Evolutionary conservation across 306 rosid species (phyloP), one percentile per base, ranked within the genome.

Genomic region (Citrullus mucosospermus): DNA sequence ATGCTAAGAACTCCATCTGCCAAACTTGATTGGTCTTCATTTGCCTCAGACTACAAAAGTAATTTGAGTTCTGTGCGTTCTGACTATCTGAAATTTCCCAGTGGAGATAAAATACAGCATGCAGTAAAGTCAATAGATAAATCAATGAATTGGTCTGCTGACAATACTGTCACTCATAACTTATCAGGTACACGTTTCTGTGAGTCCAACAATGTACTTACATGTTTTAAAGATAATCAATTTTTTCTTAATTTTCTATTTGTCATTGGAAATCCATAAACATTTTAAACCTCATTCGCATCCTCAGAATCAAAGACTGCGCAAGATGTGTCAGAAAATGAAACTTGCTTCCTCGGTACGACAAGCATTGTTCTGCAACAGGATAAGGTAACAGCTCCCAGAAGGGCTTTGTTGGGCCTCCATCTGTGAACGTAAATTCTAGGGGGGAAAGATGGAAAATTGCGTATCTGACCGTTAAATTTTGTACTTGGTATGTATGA

Each of bases 1-100:
- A 85, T 96, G 97, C 88, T 96, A 25, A 88, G 89, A 84, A 84
- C 88, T 69, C 92, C 97, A 66, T 95, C 99, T 78, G 75, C 91
- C 8, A 90, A 83, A 80, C 80, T 91, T 80, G 97, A 93, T 81
- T 88, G 88, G 92, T 87, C 92, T 78, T 65, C 87, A 54, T 77
- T 78, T 82, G 28, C 84, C 74, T 56, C 78, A 34, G 97, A 83
- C 51, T 67, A 83, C 54, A 92, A 83, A 80, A 83, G 38, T 61
- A 82, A 80, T 78, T 81, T 79, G n/a, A 81, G 78, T 55, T 83
- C 90, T 36, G 79, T 84, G 25, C 78, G 63, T 44, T 63, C 83
- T 80, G 92, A 81, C 68, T 80, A 83, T 66, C 79, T 55, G 77
- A 53, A 78, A 63, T 32, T 32, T 61, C 34, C 20, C 28, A 18